Conservation (phyloP, 805 yeast species). For the Kazachstania martiniae region DNA sequence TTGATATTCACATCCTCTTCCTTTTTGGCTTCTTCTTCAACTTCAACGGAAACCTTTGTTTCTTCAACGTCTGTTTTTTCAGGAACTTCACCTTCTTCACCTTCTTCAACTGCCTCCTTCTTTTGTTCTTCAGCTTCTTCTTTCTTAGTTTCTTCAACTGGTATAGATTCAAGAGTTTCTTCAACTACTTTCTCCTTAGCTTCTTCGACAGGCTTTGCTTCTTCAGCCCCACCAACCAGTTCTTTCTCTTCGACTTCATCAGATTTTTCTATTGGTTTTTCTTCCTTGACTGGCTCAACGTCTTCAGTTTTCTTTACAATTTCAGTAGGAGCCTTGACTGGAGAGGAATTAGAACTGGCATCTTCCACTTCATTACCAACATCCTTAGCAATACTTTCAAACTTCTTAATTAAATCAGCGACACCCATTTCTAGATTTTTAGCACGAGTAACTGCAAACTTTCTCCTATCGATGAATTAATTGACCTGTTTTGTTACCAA, state of each 20-base stretch:
- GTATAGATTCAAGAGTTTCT: slow-evolving; percentile 1
- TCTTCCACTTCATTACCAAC: slow-evolving; percentile 3
- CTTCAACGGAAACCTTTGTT: slow-evolving; percentile 1
- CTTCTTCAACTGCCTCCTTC: slow-evolving; percentile 3
- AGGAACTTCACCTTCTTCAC: slow-evolving; percentile 2
- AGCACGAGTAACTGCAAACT: background rate
- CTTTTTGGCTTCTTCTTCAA: slow-evolving; percentile 1
- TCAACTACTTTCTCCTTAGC: slow-evolving; percentile 6
- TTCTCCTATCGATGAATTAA: too few relatives aligned
- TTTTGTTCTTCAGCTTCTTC: slow-evolving; percentile 2
- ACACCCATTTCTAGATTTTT: slow-evolving; percentile 24
- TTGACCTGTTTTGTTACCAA: too few relatives aligned
- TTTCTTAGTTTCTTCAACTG: slow-evolving; percentile 4
- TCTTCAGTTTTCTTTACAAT: background rate
- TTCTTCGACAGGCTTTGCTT: slow-evolving; percentile 5
- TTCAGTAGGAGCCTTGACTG: background rate
- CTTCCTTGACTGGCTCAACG: too few relatives aligned
- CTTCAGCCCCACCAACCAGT: too few relatives aligned
- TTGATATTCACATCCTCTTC: slow-evolving; percentile 4
- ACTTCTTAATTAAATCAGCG: slow-evolving; percentile 29
- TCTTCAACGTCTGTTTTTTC: slow-evolving; percentile 7
- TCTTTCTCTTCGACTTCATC: slow-evolving; percentile 1
- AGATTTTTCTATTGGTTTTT: slow-evolving; percentile 1
- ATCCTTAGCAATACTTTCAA: slow-evolving; percentile 21
- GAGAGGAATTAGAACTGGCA: background rate